Conservation (phyloP, 805 yeast species). For the Lipomyces mesembrius region DNA sequence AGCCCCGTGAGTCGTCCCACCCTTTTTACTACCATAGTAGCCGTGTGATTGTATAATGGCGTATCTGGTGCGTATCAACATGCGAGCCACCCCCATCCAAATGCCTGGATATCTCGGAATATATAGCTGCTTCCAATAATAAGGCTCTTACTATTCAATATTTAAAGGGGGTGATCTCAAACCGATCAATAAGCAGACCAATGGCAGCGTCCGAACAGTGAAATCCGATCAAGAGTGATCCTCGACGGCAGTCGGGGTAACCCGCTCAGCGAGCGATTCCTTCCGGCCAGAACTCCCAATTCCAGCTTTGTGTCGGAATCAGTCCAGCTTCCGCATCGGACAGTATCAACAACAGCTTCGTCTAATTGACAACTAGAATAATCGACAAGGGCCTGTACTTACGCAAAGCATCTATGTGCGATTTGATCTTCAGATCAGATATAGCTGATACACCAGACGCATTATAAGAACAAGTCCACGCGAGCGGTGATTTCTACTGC, state of each 20-base stretch:
- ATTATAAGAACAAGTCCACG: too few relatives aligned
- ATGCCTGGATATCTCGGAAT: background rate
- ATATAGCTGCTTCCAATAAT: background rate
- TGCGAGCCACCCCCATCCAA: background rate
- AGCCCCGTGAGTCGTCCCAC: conserved; percentile 42
- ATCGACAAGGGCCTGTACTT: too few relatives aligned
- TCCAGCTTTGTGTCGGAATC: too few relatives aligned
- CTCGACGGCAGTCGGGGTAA: background rate
- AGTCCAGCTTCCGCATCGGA: too few relatives aligned
- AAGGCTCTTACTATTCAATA: background rate
- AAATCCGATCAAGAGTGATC: background rate
- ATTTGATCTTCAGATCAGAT: too few relatives aligned
- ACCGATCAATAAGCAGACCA: background rate
- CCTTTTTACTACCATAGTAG: conserved; percentile 3
- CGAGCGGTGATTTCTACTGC: background rate
- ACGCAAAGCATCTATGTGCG: too few relatives aligned
- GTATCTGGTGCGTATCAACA: too few relatives aligned
- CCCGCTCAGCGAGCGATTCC: background rate
- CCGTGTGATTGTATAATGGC: background rate
- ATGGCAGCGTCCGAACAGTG: background rate
- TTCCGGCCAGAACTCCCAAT: background rate
- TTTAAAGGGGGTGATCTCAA: background rate
- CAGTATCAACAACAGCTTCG: too few relatives aligned
- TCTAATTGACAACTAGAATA: too few relatives aligned
- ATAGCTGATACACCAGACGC: too few relatives aligned